Base-by-base conservation (phyloP, 2,329 filamentous ascomycete genomes). In the Phialophora verrucosa region DNA sequence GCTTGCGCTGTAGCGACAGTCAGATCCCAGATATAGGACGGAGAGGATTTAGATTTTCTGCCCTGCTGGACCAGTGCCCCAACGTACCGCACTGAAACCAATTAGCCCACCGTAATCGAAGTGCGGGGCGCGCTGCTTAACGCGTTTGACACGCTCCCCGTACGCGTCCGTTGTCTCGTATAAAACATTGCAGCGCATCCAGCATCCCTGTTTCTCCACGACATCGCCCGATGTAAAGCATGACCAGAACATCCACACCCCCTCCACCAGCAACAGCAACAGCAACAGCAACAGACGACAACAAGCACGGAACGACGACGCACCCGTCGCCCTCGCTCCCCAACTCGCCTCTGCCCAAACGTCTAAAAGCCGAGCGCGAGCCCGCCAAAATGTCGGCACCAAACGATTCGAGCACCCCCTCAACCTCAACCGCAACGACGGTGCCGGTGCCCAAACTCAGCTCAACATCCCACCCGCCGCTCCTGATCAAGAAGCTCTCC, bases 401-500 rank as follows among this genome's bases (percentile, higher is more conserved):
- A 63, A 51, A 64, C 63, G 66, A 50, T 67, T 44, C 38, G 7
- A 44, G 17, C 14, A 42, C 38, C 38, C 5, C 32, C 32, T 12
- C 32, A 38, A 27, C 35, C 11, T 1, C 35, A 38, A 38, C 35
- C 12, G 4, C 38, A 44, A 8, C 38, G 17, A 7, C 14, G 1
- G 35, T 17, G 11, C 38, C 67, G 59, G 64, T 68, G 8, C 76
- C 81, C 72, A 73, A 72, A 72, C 70, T 74, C 49, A 73, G 73
- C 44, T 66, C 75, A 51, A 70, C 74, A 60, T 76, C 75, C 2
- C 71, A 77, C 38, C 88, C 89, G n/a, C 82, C 89, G 2, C 85
- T 97, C 59, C 87, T 92, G 69, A 88, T 99, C 80, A 94, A 97
- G 85, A 93, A 96, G 79, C 89, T 98, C 66, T 90, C 90, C 8